Evolutionary conservation across 768 basidiomycete genomes (phyloP).

Genomic region (Neoboletus subvelutipes): DNA sequence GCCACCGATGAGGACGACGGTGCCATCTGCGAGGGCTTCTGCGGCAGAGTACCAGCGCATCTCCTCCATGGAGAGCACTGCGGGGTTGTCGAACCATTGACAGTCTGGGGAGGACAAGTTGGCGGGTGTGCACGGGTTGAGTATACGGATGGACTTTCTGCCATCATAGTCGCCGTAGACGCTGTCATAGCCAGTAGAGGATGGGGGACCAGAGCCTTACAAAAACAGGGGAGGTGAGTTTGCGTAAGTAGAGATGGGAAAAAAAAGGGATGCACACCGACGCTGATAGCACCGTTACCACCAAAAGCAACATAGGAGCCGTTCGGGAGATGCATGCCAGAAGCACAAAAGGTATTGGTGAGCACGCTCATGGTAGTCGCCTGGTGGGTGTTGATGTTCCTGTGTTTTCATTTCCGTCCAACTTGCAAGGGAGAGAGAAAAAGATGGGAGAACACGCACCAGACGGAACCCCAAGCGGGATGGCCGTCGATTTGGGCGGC

Average conservation of each 20-base stretch:
- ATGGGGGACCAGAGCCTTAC: slow-evolving; percentile 35
- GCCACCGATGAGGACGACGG: slow-evolving; percentile 75
- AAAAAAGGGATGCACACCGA: slow-evolving; percentile 30
- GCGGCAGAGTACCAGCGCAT: slow-evolving; percentile 75
- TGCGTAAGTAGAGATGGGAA: slow-evolving; percentile 12
- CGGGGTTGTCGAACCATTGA: slow-evolving; percentile 70
- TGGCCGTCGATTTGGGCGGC: slow-evolving; percentile 61
- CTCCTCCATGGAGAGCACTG: slow-evolving; percentile 59
- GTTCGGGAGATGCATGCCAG: slow-evolving; percentile 78
- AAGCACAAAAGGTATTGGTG: slow-evolving; percentile 77
- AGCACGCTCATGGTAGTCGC: slow-evolving; percentile 37
- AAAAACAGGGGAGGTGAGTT: slow-evolving; percentile 28
- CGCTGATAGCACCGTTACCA: slow-evolving; percentile 66
- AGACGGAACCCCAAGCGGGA: slow-evolving; percentile 72
- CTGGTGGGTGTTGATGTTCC: slow-evolving; percentile 21
- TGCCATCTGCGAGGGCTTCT: slow-evolving; percentile 72
- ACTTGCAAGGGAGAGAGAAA: neutral
- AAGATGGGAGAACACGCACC: slow-evolving; percentile 33
- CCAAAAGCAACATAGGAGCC: slow-evolving; percentile 74
- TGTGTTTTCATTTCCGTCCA: neutral
- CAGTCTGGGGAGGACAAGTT: slow-evolving; percentile 49
- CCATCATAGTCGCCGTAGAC: slow-evolving; percentile 81
- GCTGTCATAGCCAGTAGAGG: slow-evolving; percentile 44
- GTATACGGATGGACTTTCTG: slow-evolving; percentile 70
- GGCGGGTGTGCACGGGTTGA: slow-evolving; percentile 63